Conservation (phyloP, 305 asterid species). For the Fraxinus angustifolia region DNA sequence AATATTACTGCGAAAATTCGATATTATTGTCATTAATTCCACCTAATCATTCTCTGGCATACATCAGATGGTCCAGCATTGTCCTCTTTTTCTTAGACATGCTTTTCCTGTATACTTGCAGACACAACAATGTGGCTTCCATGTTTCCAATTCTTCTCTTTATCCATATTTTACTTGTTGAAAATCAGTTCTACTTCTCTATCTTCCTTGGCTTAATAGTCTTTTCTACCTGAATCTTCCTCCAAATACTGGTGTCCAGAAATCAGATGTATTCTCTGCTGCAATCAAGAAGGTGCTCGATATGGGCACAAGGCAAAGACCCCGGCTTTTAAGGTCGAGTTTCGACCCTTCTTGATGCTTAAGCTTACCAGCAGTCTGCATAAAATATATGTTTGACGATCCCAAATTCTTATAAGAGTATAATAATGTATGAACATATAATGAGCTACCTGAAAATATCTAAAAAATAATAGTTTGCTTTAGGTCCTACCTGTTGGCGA, state of each 20-base stretch:
- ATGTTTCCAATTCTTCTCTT: not conserved
- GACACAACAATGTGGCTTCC: conserved; percentile 23
- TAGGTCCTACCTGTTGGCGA: conserved; percentile 40
- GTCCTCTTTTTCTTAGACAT: conserved; percentile 20
- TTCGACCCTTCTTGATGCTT: conserved; percentile 38
- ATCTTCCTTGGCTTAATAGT: not conserved
- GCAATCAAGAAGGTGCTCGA: conserved; percentile 77
- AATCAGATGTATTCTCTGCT: conserved; percentile 57
- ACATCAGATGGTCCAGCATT: conserved; percentile 55
- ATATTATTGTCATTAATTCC: conserved; percentile 14
- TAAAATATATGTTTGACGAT: not conserved
- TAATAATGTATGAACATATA: not conserved
- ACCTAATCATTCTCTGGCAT: conserved; percentile 34
- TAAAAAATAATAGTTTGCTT: not conserved
- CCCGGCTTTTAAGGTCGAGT: conserved; percentile 56
- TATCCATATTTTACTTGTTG: conserved; percentile 2
- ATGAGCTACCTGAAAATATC: not conserved
- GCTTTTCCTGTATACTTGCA: conserved; percentile 32
- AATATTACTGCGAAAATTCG: not conserved
- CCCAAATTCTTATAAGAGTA: not conserved
- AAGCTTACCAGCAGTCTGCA: conserved; percentile 33
- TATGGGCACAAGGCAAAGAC: conserved; percentile 77
- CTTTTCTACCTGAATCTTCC: conserved; percentile 49
- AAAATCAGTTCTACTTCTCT: not conserved
- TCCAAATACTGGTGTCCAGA: conserved; percentile 70